These are phyloP conservation scores for Pleurotus tuber-regium DNA, from an alignment of 768 basidiomycete species.

Conservation along the genomic window DNA sequence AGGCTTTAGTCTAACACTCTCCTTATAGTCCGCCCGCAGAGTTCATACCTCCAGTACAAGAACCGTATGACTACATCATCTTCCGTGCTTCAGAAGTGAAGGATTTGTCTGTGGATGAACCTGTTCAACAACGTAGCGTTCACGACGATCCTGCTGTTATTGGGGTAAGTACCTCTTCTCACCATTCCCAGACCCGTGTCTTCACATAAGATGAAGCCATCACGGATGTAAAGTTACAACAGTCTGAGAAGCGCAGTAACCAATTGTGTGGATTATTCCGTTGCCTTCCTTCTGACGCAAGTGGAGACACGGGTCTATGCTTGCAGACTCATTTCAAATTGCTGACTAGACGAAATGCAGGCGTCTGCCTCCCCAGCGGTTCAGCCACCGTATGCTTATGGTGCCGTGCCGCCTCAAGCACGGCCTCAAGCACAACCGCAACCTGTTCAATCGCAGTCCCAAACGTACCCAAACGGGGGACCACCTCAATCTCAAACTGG, in stretches of 20 bases:
- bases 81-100: conserved; percentile 91
- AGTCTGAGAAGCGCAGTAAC: conserved; percentile 12
- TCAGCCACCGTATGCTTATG: conserved; percentile 29
- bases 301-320: conserved; percentile 11
- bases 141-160: conserved; percentile 85
- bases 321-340: background rate
- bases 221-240: conserved; percentile 7
- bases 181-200: no score
- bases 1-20: background rate
- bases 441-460: conserved; percentile 21
- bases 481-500: conserved; percentile 20
- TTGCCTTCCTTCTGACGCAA: conserved; percentile 46
- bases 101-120: conserved; percentile 82
- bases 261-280: conserved; percentile 26
- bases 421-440: conserved; percentile 18
- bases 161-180: conserved; percentile 49
- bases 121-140: conserved; percentile 53
- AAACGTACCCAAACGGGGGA: conserved; percentile 4
- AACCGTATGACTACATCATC: conserved; percentile 87
- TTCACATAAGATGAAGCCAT: conserved; percentile 11
- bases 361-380: conserved; percentile 13
- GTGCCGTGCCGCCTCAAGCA: conserved; percentile 23
- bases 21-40: conserved; percentile 60
- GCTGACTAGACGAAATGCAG: background rate
- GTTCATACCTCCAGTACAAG: conserved; percentile 80